Percentiles rank a stretch among this genome's conserved stretches.
Conservation (phyloP, 2,329 filamentous ascomycete species). For the Truncatella angustata region DNA sequence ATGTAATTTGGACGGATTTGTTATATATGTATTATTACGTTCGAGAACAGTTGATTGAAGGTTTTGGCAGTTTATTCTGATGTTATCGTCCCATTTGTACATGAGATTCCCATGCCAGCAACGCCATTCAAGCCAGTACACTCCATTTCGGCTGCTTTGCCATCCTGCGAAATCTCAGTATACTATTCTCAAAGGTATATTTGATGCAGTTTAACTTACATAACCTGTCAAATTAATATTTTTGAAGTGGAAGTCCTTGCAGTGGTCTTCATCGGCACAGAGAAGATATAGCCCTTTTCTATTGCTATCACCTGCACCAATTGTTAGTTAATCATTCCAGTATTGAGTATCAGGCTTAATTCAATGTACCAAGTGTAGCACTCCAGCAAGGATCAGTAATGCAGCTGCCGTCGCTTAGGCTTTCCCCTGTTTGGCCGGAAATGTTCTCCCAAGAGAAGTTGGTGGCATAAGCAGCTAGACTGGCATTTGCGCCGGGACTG, state of each 20-base stretch:
- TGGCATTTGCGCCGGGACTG: constrained; percentile 9
- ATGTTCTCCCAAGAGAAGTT: constrained; percentile 21
- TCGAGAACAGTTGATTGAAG: no score
- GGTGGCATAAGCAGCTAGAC: constrained; percentile 16
- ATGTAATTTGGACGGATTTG: no score
- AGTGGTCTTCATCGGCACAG: constrained; percentile 16
- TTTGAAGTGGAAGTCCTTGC: constrained; percentile 17
- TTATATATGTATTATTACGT: no score
- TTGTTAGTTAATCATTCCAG: neutral
- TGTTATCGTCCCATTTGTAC: constrained; percentile 17
- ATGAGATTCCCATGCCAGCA: constrained; percentile 18
- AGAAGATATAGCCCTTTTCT: constrained; percentile 17
- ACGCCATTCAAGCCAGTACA: constrained; percentile 19
- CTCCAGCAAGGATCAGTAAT: constrained; percentile 22
- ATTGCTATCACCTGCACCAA: constrained; percentile 12
- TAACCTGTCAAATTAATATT: constrained; percentile 16
- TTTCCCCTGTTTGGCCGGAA: constrained; percentile 10
- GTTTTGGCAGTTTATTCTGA: no score
- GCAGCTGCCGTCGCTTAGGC: constrained; percentile 17
- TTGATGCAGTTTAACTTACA: constrained; percentile 9
- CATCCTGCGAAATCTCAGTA: constrained; percentile 6
- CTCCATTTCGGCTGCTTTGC: constrained; percentile 18
- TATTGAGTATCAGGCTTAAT: neutral
- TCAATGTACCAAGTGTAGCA: constrained; percentile 13
- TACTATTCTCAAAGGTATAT: neutral